Conservation (phyloP, 2,329 filamentous ascomycete genomes). For the Pseudogymnoascus sp. region DNA sequence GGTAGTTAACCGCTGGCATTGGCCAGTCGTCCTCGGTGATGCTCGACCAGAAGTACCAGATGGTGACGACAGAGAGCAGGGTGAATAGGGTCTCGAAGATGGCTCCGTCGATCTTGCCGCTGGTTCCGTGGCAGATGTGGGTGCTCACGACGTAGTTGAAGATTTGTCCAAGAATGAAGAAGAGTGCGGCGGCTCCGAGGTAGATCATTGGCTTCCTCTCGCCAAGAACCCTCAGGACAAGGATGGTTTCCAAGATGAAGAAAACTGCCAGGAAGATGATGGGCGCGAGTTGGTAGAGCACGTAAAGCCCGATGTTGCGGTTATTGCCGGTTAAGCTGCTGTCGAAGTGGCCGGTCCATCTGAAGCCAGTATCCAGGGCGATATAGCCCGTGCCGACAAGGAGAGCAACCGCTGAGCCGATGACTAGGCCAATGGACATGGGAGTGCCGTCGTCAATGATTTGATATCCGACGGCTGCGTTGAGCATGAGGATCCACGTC, state of each 20-base stretch:
- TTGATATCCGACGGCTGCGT: slow-evolving; percentile 88
- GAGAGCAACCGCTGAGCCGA: slow-evolving; percentile 62
- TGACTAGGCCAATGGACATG: slow-evolving; percentile 69
- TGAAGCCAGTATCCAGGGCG: slow-evolving; percentile 83
- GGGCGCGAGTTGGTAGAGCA: slow-evolving; percentile 85
- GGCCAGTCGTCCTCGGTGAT: slow-evolving; percentile 99
- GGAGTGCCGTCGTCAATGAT: slow-evolving; percentile 88
- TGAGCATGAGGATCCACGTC: slow-evolving; percentile 84
- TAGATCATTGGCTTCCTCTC: slow-evolving; percentile 93
- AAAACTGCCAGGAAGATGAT: slow-evolving; percentile 84
- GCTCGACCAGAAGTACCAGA: slow-evolving; percentile 98
- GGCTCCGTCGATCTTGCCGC: slow-evolving; percentile 84
- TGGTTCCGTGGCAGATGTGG: slow-evolving; percentile 78
- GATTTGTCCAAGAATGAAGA: slow-evolving; percentile 88
- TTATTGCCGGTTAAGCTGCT: slow-evolving; percentile 52
- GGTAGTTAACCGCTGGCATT: slow-evolving; percentile 34
- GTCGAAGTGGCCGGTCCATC: slow-evolving; percentile 75
- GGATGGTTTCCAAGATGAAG: slow-evolving; percentile 73
- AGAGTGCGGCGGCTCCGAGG: slow-evolving; percentile 62
- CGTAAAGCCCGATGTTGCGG: slow-evolving; percentile 80
- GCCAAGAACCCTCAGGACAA: slow-evolving; percentile 80
- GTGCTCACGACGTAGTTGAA: slow-evolving; percentile 94
- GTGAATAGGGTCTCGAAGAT: slow-evolving; percentile 94
- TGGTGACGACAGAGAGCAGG: slow-evolving; percentile 68
- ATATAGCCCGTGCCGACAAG: slow-evolving; percentile 94